Evolutionary conservation across 345 rosid genomes (phyloP).

Genomic region (Syzygium jambos): DNA sequence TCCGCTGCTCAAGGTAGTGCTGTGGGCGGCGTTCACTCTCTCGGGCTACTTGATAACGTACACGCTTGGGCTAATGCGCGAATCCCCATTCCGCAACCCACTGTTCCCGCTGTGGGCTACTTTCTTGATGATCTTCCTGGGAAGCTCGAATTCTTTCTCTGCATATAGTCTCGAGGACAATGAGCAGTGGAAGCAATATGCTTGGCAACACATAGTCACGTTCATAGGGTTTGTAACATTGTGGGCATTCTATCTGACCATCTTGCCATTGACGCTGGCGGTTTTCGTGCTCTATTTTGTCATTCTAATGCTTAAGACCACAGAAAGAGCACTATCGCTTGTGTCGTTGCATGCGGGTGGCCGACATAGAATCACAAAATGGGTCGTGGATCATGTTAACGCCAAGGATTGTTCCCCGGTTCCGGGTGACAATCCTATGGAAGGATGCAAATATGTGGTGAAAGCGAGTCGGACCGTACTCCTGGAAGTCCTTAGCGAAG

Average conservation of each 20-base stretch:
- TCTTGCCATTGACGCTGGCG: neutral
- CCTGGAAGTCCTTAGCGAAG: neutral
- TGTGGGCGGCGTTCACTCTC: neutral
- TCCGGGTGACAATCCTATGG: neutral
- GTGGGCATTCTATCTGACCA: neutral
- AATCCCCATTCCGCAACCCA: neutral
- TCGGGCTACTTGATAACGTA: neutral
- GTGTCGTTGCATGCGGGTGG: neutral
- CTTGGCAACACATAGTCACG: neutral
- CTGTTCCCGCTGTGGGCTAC: neutral
- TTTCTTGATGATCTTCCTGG: neutral
- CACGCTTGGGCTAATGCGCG: neutral
- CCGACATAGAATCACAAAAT: neutral
- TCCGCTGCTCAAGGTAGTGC: neutral
- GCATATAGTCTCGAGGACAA: neutral
- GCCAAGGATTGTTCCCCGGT: too few species aligned
- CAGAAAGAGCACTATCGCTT: neutral
- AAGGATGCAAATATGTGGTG: neutral
- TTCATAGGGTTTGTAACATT: neutral
- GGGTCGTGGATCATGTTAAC: neutral
- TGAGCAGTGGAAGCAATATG: neutral
- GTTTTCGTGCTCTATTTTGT: neutral
- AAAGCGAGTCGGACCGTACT: neutral
- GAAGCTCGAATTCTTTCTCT: neutral
- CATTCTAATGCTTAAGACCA: neutral